Evolutionary conservation across 2,329 filamentous ascomycete species (phyloP).

Genomic region (Penicillium sp.): DNA sequence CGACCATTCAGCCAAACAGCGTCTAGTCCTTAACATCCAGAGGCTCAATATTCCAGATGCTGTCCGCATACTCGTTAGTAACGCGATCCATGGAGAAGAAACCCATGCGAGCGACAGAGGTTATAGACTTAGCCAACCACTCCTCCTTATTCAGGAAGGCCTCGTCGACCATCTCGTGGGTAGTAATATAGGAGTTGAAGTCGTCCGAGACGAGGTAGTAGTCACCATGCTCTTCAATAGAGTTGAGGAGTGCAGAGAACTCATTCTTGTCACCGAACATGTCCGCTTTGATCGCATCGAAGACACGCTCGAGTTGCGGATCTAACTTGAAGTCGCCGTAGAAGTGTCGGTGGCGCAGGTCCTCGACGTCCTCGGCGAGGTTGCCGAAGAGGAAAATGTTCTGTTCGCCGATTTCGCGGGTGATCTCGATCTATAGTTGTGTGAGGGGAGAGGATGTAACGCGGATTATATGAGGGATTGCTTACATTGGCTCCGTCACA

Average conservation of each 20-base stretch:
- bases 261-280: constrained; percentile 74
- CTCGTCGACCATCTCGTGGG: constrained; percentile 85
- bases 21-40: constrained; percentile 47
- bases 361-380: constrained; percentile 91
- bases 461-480: no score
- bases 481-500: constrained; percentile 95
- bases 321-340: constrained; percentile 79
- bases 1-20: neutral
- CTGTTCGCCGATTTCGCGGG: constrained; percentile 89
- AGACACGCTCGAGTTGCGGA: constrained; percentile 72
- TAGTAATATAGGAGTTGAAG: constrained; percentile 91
- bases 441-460: neutral
- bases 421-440: constrained; percentile 76
- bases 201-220: constrained; percentile 98
- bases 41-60: constrained; percentile 95
- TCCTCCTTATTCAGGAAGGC: constrained; percentile 87
- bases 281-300: constrained; percentile 72
- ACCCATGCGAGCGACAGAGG: constrained; percentile 86
- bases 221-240: constrained; percentile 88
- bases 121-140: constrained; percentile 88
- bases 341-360: constrained; percentile 83
- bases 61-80: constrained; percentile 95
- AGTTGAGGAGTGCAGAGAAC: constrained; percentile 78
- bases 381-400: constrained; percentile 99
- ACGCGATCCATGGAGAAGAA: constrained; percentile 95